Base-by-base conservation (phyloP, 495 filamentous ascomycete species). In the Friedmanniomyces endolithicus region DNA sequence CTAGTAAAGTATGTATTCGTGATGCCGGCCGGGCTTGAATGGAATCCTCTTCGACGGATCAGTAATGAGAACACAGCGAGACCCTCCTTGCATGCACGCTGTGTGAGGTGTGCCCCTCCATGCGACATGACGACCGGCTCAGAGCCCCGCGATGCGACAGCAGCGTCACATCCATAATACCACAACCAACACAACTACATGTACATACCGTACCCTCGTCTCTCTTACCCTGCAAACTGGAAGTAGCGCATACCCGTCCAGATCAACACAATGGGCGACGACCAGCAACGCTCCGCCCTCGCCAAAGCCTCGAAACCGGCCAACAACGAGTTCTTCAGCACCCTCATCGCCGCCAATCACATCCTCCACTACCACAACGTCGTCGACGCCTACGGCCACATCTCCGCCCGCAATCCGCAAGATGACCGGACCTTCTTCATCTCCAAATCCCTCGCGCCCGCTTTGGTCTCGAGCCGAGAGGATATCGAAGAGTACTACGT, bases 331-430 rank as follows among this genome's bases (percentile, higher is more conserved):
- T 57, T 71, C 14, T 67, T 66, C 58, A 61, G 55, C 27, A 65
- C 57, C 35, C 64, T 71, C 34, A 64, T 73, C 29, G 65, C 69
- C 1, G 69, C 71, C 16, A 68, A 65, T 51, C 71, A 74, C 57
- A 70, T 74, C 37, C 67, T 71, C 16, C 69, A 72, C 53, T 47
- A 67, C 45, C 66, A 76, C 27, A 60, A 63, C 23, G 68, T 80
- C 31, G 56, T 80, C 37, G 76, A 79, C 53, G 74, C 73, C 6
- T 79, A 62, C 56, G 67, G 67, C 35, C 67, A 71, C 57, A 66
- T 71, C 22, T 65, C 61, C 14, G 66, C 68, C 14, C 63, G 67
- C 9, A 65, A 64, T 48, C 65, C 66, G 4, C 66, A 70, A 46
- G 63, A 71, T 48, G 55, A 59, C 9, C 27, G 35, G 4, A 65